Percentiles rank a stretch among this genome's conserved stretches.
phyloP scores from a whole-genome alignment of 306 rosid genomes.

The Cucumis melo region DNA sequence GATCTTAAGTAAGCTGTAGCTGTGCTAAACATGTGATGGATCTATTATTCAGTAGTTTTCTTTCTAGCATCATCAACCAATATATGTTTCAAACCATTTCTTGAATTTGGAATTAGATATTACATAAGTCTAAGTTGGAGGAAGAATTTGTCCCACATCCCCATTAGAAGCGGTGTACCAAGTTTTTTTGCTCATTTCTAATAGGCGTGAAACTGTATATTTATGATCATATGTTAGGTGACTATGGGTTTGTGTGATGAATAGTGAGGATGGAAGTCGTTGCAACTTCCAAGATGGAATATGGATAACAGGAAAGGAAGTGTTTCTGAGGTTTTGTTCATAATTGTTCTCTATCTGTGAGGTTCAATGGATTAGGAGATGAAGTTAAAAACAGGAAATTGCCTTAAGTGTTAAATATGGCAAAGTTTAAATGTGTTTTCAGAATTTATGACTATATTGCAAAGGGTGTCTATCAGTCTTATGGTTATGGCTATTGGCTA shows the following conservation, averaged over 20 bases:
- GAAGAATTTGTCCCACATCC: not conserved
- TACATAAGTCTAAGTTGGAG: not conserved
- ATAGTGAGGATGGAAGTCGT: not conserved
- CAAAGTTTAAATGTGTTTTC: too few species aligned
- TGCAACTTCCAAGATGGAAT: not conserved
- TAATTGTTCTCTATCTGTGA: too few species aligned
- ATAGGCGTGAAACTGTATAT: not conserved
- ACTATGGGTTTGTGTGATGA: not conserved
- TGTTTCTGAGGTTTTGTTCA: not conserved
- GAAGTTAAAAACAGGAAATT: too few species aligned
- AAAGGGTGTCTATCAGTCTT: not conserved
- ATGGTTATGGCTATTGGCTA: not conserved
- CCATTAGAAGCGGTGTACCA: not conserved
- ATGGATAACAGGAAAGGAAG: not conserved
- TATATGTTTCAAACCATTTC: not conserved
- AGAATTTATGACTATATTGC: too few species aligned
- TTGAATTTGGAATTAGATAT: not conserved
- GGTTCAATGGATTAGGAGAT: too few species aligned
- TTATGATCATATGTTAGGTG: not conserved
- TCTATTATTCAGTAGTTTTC: not conserved
- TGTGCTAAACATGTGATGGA: not conserved
- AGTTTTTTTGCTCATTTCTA: not conserved
- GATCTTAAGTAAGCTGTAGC: not conserved
- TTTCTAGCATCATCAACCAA: not conserved
- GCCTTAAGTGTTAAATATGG: too few species aligned